Evolutionary conservation across 2,329 filamentous ascomycete species (phyloP), one percentile per base, ranked within the genome.

Genomic region (Clonostachys chloroleuca): DNA sequence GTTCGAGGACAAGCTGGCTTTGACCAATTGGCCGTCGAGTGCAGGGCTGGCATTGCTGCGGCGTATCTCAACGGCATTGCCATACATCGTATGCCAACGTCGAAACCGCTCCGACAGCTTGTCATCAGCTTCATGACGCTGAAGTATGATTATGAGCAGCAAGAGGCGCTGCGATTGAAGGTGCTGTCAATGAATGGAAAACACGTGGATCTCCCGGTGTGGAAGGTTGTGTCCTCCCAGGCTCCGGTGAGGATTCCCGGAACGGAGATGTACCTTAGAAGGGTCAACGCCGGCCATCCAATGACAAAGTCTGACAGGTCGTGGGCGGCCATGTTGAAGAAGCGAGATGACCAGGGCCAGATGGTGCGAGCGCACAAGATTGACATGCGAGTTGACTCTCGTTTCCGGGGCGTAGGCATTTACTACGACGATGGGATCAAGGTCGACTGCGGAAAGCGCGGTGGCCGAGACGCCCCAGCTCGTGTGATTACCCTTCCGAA

Each of bases 341-440:
- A 56, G 47, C 54, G 56, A 12, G 52, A 57, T 6, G 18, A 45
- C 12, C 54, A 63, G 30, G 66, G 65, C 33, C 51, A 47, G 18
- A 45, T 74, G 4, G 57, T 66, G 12, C 58, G 59, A n/a, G 72
- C 69, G 2, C 61, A 56, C 3, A 63, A 59, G 14, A 68, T 77
- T 30, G 73, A 77, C 49, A 52, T 75, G 3, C 62, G 71, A 3
- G 66, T 74, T 7, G 73, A 73, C 5, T 62, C 56, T 39, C 53
- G 58, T 6, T 64, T 75, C 39, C 72, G 77, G 44, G 72, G 73
- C 24, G 70, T 67, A 5, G 62, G 70, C 34, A 66, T 77, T 4
- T 59, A 70, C 50, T 77, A 72, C 52, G 58, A 56, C 42, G 72
- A 75, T 46, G 72, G 70, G 10, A 59, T 62, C n/a, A 55, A 52